Evolutionary conservation across 2,329 filamentous ascomycete genomes (phyloP).

Genomic region (Fusarium nurragi): DNA sequence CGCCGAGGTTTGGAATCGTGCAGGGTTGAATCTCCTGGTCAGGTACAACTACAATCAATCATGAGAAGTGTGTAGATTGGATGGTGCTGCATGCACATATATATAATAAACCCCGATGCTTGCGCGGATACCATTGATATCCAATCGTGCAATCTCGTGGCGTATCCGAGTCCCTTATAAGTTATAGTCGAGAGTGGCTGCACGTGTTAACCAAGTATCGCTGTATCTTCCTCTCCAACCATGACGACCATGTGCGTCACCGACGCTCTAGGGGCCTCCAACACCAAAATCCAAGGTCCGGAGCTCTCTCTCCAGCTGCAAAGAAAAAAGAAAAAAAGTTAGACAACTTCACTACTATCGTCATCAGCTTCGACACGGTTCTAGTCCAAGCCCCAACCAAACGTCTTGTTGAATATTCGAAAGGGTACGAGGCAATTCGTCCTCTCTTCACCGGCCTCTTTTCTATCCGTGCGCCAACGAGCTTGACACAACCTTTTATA

Average conservation of each 20-base stretch:
- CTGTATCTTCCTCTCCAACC: slow-evolving; percentile 29
- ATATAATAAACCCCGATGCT: neutral
- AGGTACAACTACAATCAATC: neutral
- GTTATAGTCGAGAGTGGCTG: neutral
- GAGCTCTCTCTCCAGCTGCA: neutral
- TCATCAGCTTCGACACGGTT: slow-evolving; percentile 43
- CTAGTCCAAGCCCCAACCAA: slow-evolving; percentile 10
- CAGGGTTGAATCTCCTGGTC: slow-evolving; percentile 27
- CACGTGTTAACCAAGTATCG: slow-evolving; percentile 34
- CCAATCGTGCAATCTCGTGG: slow-evolving; percentile 6
- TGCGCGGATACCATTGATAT: neutral
- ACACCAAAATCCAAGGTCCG: slow-evolving; percentile 12
- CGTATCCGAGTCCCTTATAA: neutral
- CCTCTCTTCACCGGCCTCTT: slow-evolving; percentile 15
- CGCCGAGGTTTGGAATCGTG: slow-evolving; percentile 17
- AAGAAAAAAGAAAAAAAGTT: slow-evolving; percentile 12
- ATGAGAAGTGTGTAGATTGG: neutral
- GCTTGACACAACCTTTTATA: slow-evolving; percentile 2
- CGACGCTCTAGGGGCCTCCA: slow-evolving; percentile 32
- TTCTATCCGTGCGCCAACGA: slow-evolving; percentile 12
- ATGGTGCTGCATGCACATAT: neutral
- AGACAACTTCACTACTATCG: slow-evolving; percentile 14
- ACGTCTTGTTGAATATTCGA: slow-evolving; percentile 12
- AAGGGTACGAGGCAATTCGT: slow-evolving; percentile 7
- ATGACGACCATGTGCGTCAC: slow-evolving; percentile 50